phyloP scores from a whole-genome alignment of 345 rosid genomes.

The Eutrema yunnanense region DNA sequence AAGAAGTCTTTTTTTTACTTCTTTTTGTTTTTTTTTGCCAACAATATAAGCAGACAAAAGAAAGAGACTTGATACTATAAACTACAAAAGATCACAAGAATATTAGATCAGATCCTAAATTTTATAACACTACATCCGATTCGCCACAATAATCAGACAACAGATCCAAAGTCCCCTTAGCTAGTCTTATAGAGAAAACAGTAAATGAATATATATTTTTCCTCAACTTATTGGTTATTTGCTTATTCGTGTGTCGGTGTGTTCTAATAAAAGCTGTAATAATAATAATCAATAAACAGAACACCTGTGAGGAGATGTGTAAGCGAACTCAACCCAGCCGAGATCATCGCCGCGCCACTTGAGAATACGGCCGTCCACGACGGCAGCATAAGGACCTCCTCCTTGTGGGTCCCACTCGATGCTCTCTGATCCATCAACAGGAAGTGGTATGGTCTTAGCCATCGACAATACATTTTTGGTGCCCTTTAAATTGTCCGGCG shows the following conservation, averaged over 20 bases:
- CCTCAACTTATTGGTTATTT: background rate
- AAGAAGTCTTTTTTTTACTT: background rate
- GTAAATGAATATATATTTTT: too few relatives aligned
- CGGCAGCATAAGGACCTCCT: slow-evolving; percentile 27
- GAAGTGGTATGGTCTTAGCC: slow-evolving; percentile 23
- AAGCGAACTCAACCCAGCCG: slow-evolving; percentile 39
- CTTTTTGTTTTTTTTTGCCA: too few relatives aligned
- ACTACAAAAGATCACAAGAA: too few relatives aligned
- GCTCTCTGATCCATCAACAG: slow-evolving; percentile 32
- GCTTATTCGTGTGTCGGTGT: background rate
- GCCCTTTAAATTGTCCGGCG: background rate
- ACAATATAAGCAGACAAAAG: too few relatives aligned
- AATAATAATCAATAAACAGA: background rate
- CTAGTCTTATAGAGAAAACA: too few relatives aligned
- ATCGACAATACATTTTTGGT: background rate
- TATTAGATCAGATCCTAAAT: too few relatives aligned
- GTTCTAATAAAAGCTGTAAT: background rate
- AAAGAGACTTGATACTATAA: too few relatives aligned
- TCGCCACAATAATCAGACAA: too few relatives aligned
- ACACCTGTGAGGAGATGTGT: background rate
- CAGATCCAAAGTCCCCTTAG: too few relatives aligned
- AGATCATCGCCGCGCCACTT: slow-evolving; percentile 29
- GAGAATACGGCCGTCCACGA: slow-evolving; percentile 28
- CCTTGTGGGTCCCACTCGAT: slow-evolving; percentile 25
- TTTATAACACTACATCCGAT: too few relatives aligned